These are phyloP conservation scores for Alternaria triticina DNA, from an alignment of 2,329 filamentous ascomycete genomes.

Conservation along the genomic window DNA sequence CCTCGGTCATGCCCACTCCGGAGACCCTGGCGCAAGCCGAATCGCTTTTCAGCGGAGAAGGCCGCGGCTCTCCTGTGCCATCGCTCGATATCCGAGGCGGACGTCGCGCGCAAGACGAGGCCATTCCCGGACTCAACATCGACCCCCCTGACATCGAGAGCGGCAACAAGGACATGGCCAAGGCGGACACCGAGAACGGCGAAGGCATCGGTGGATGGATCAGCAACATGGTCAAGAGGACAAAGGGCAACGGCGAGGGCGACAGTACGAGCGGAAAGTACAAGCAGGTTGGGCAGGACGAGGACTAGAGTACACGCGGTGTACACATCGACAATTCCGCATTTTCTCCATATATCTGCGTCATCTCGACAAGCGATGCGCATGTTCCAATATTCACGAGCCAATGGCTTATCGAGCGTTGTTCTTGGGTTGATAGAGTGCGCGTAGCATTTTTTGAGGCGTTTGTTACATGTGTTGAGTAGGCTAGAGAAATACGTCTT, in stretches of 20 bases:
- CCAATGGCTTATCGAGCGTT: constrained; percentile 23
- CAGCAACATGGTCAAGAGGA: constrained; percentile 67
- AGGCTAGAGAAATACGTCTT: constrained; percentile 9
- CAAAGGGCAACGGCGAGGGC: constrained; percentile 54
- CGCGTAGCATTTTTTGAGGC: constrained; percentile 30
- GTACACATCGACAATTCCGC: constrained; percentile 16
- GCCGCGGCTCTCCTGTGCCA: constrained; percentile 74
- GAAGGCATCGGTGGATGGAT: constrained; percentile 75
- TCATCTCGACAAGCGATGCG: constrained; percentile 20
- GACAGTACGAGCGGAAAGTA: constrained; percentile 54
- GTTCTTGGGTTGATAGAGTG: constrained; percentile 37
- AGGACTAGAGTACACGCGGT: constrained; percentile 23
- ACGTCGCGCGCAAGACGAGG: constrained; percentile 56
- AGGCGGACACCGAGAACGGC: constrained; percentile 35
- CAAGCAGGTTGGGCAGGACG: constrained; percentile 54
- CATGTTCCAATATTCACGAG: constrained; percentile 36
- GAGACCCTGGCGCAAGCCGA: constrained; percentile 78
- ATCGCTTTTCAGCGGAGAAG: constrained; percentile 72
- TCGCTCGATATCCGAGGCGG: constrained; percentile 73
- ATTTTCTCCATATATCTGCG: constrained; percentile 29
- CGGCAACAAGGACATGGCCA: constrained; percentile 56
- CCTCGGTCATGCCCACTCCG: constrained; percentile 81
- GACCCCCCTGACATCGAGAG: constrained; percentile 72
- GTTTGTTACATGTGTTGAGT: constrained; percentile 5
- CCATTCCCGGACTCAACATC: constrained; percentile 82